Conservation (phyloP, 495 filamentous ascomycete species). For the Ramalina intermedia region DNA sequence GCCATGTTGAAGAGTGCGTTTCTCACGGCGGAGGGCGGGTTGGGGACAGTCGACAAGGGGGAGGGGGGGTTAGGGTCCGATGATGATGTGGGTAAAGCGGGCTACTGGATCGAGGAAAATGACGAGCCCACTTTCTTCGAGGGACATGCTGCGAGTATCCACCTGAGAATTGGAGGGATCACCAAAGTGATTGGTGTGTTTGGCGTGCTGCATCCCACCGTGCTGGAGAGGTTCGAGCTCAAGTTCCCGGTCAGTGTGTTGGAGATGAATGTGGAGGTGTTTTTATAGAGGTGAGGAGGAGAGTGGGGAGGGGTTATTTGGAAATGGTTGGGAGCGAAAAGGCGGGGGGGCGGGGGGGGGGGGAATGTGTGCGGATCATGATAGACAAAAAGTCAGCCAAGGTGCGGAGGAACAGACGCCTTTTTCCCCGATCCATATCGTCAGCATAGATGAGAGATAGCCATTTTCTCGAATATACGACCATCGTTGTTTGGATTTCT, state of each 20-base stretch:
- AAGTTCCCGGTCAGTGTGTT: slow-evolving; percentile 88
- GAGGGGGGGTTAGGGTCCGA: slow-evolving; percentile 20
- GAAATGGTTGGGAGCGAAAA: background rate
- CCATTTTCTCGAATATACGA: no score
- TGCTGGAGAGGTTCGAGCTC: slow-evolving; percentile 86
- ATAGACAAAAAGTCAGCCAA: no score
- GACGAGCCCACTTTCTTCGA: slow-evolving; percentile 69
- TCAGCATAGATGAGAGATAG: no score
- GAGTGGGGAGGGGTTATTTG: no score
- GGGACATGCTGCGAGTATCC: slow-evolving; percentile 75
- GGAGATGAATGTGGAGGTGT: slow-evolving; percentile 89
- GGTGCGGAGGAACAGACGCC: no score
- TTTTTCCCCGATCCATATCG: no score
- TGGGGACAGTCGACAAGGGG: slow-evolving; percentile 18
- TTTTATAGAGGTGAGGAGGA: slow-evolving; percentile 55
- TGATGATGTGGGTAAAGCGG: slow-evolving; percentile 39
- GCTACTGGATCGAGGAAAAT: slow-evolving; percentile 87
- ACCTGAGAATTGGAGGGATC: slow-evolving; percentile 55
- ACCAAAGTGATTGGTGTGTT: slow-evolving; percentile 66
- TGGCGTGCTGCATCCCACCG: slow-evolving; percentile 84
- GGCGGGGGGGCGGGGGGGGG: no score
- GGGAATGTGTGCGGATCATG: background rate
- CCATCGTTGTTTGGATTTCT: no score
- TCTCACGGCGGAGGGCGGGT: slow-evolving; percentile 56
- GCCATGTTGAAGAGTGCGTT: slow-evolving; percentile 80